Percentiles rank a stretch among this genome's conserved stretches.
phyloP scores from a whole-genome alignment of 164 flowering plant genomes.

The Sextonia rubra region DNA sequence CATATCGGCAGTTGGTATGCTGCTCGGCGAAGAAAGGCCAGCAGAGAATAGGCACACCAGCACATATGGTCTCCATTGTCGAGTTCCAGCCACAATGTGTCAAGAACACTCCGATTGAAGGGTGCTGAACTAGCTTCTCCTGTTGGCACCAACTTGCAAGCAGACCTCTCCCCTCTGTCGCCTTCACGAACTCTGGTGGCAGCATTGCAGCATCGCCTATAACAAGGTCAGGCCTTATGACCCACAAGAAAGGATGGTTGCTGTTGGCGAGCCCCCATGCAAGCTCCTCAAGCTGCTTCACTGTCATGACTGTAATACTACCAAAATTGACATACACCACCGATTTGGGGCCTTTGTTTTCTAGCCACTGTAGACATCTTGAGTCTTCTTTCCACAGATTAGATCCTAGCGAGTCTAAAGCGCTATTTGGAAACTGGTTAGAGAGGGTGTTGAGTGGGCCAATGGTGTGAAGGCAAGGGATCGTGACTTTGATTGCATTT shows the following conservation, averaged over 20 bases:
- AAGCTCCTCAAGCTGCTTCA: constrained; percentile 29
- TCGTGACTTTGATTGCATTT: constrained; percentile 5
- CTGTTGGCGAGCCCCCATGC: constrained; percentile 47
- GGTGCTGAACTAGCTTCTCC: constrained; percentile 14
- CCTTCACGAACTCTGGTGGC: constrained; percentile 11
- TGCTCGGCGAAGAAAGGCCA: constrained; percentile 16
- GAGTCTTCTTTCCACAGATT: constrained; percentile 35
- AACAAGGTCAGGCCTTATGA: constrained; percentile 45
- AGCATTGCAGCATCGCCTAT: constrained; percentile 26
- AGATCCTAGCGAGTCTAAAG: not conserved
- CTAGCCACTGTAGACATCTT: constrained; percentile 34
- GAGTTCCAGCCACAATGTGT: constrained; percentile 23
- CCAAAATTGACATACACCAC: constrained; percentile 40
- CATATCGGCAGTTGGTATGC: constrained; percentile 10
- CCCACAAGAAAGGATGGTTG: constrained; percentile 39
- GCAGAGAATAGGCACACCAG: constrained; percentile 15
- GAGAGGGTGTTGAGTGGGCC: constrained; percentile 26
- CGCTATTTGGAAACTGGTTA: not conserved
- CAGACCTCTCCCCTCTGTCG: constrained; percentile 14
- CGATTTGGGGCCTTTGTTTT: constrained; percentile 16
- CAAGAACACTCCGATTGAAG: constrained; percentile 11
- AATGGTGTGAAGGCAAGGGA: constrained; percentile 16
- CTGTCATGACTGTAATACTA: constrained; percentile 28
- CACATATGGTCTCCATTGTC: constrained; percentile 10
- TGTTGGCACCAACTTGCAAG: constrained; percentile 18